phyloP scores from a whole-genome alignment of 352 stramenopile species.

The Albugo candida region DNA sequence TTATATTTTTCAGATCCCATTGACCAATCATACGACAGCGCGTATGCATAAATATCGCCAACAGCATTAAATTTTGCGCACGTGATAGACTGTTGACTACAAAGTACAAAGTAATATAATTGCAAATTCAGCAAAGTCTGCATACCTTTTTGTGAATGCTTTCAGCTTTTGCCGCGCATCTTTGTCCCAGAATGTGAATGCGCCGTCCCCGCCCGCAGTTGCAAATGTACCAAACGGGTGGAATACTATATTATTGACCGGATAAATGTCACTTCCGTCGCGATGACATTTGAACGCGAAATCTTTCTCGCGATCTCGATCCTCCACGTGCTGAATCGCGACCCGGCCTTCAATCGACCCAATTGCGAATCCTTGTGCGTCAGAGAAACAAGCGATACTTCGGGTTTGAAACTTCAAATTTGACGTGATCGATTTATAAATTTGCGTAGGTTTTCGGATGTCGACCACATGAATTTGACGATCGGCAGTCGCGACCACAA shows the following conservation, averaged over 20 bases:
- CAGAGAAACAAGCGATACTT: slow-evolving; percentile 77
- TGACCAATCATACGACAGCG: slow-evolving; percentile 94
- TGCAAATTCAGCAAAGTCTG: background rate
- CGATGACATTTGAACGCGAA: slow-evolving; percentile 89
- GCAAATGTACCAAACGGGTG: slow-evolving; percentile 90
- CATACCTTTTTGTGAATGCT: slow-evolving; percentile 59
- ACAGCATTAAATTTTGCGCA: slow-evolving; percentile 84
- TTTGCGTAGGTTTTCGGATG: slow-evolving; percentile 68
- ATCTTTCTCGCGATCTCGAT: slow-evolving; percentile 61
- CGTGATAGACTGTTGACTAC: slow-evolving; percentile 78
- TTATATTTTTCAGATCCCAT: slow-evolving; percentile 85
- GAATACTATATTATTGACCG: slow-evolving; percentile 81
- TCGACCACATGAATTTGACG: slow-evolving; percentile 78
- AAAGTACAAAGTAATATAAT: background rate
- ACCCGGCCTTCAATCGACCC: slow-evolving; percentile 83
- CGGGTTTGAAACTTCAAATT: slow-evolving; percentile 81
- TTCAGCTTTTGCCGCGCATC: slow-evolving; percentile 94
- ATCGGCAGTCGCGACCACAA: slow-evolving; percentile 88
- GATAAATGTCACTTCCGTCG: slow-evolving; percentile 71
- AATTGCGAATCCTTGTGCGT: slow-evolving; percentile 74
- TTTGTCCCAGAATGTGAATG: slow-evolving; percentile 98
- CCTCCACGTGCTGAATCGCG: slow-evolving; percentile 78
- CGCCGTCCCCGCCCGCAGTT: slow-evolving; percentile 87
- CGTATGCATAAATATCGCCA: slow-evolving; percentile 92
- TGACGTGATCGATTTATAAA: slow-evolving; percentile 67